Evolutionary conservation across 202 grass and related monocot species (phyloP), one percentile per base, ranked within the genome.

Genomic region (Brachypodium distachyon): DNA sequence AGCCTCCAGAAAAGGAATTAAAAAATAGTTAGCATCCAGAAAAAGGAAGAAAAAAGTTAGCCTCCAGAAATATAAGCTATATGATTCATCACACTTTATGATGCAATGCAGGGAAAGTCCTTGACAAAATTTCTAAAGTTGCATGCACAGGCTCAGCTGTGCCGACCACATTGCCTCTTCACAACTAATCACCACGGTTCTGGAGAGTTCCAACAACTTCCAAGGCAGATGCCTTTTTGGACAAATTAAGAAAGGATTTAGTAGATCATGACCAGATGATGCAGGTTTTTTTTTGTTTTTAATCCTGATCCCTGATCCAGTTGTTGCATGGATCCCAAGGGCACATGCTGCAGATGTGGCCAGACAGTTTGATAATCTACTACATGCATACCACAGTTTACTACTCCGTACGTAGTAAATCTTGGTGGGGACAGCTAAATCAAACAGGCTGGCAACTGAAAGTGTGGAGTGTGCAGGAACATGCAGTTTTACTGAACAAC

Each of bases 221-320:
- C 50, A 21, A 68, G 25, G 41, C 42, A 39, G 40, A 51, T 23
- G 7, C 51, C 18, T 40, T 59, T 27, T 2, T 23, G 25, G 9
- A 57, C 4, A 12, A 27, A 27, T 12, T 3, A 27, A 56, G 11
- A 79, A 39, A 73, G 64, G 5, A 74, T 70, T 52, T 44, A 55
- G 82, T 58, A 61, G 82, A 80, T 74, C 76, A 74, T 75, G 61
- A 52, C 33, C 53, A 61, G 69, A 76, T 61, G 26, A 75, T 42
- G 59, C 58, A 37, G 17, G n/a, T n/a, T n/a, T n/a, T n/a, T n/a
- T n/a, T n/a, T n/a, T 32, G 50, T 33, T 61, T 51, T 59, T 58
- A n/a, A 66, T 67, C 32, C 33, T 60, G 23, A 46, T 55, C 57
- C 70, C 83, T 81, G 70, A 76, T 69, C 70, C 77, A 72, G 44